phyloP scores from a whole-genome alignment of 1,284 basidiomycete species.

The Leccinum griseonigrum region DNA sequence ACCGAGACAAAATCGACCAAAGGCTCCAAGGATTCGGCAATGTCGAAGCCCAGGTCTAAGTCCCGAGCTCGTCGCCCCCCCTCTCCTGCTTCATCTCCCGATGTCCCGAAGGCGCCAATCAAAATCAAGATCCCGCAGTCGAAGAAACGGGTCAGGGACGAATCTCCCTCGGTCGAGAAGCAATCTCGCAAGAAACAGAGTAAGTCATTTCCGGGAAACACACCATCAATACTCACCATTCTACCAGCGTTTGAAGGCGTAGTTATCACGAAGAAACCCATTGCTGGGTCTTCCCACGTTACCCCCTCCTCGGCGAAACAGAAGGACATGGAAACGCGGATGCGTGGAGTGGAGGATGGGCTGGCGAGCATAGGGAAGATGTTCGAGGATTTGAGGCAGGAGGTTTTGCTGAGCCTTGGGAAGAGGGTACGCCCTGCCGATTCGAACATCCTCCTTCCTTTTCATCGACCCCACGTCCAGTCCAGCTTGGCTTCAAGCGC shows the following conservation, averaged over 20 bases:
- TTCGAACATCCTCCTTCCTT: background rate
- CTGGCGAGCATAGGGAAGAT: background rate
- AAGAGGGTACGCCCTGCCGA: background rate
- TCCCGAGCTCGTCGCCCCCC: background rate
- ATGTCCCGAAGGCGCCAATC: background rate
- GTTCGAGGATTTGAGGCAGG: background rate
- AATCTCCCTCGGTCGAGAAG: background rate
- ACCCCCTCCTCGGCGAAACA: no score
- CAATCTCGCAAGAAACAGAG: background rate
- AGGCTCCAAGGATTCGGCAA: background rate
- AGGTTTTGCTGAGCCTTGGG: background rate
- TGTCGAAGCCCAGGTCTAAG: background rate
- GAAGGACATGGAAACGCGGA: no score
- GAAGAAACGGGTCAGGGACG: background rate
- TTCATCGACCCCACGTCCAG: background rate
- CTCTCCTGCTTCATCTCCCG: no score
- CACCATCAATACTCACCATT: background rate
- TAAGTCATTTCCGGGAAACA: background rate
- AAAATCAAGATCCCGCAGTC: background rate
- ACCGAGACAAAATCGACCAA: background rate
- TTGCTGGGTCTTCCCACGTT: no score
- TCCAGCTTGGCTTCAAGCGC: background rate
- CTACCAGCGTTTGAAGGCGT: background rate
- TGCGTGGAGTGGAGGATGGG: background rate
- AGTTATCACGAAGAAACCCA: background rate